These are phyloP conservation scores for Mortierella sp. DNA, from an alignment of 371 early-diverging fungal genomes.

Conservation along the genomic window DNA sequence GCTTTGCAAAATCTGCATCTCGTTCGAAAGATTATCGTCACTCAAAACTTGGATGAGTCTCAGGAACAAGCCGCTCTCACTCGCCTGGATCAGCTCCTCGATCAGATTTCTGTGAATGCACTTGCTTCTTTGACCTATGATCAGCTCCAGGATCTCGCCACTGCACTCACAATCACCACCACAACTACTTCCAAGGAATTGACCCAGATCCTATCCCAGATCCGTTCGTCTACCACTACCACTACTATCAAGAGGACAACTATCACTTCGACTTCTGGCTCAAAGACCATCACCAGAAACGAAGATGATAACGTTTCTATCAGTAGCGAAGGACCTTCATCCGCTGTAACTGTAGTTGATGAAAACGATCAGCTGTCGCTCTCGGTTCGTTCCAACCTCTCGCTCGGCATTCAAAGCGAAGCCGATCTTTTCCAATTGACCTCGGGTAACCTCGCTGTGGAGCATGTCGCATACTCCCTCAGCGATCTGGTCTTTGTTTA, in stretches of 20 bases:
- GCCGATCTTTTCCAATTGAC: conserved; percentile 50
- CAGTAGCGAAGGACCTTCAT: conserved; percentile 50
- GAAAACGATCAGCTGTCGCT: conserved; percentile 56
- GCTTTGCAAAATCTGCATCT: conserved; percentile 51
- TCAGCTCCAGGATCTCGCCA: conserved; percentile 46
- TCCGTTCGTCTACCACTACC: conserved; percentile 26
- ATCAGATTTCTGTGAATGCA: conserved; percentile 43
- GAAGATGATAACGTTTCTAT: conserved; percentile 53
- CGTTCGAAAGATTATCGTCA: conserved; percentile 48
- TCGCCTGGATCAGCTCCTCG: conserved; percentile 44
- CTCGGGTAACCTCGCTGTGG: conserved; percentile 77
- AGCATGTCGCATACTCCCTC: conserved; percentile 82
- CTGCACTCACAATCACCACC: conserved; percentile 25
- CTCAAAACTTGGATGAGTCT: conserved; percentile 37
- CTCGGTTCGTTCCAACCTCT: conserved; percentile 51
- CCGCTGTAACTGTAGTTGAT: conserved; percentile 56
- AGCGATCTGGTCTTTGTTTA: conserved; percentile 87
- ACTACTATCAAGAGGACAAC: conserved; percentile 15
- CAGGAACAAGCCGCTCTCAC: conserved; percentile 46
- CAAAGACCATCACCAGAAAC: neutral
- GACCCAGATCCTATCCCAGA: conserved; percentile 35
- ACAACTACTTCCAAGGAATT: conserved; percentile 19
- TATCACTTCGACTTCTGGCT: conserved; percentile 16
- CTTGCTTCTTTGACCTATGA: conserved; percentile 28
- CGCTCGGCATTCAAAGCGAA: conserved; percentile 43